Conservation (phyloP, 306 rosid species). For the Gleditsia sinensis region DNA sequence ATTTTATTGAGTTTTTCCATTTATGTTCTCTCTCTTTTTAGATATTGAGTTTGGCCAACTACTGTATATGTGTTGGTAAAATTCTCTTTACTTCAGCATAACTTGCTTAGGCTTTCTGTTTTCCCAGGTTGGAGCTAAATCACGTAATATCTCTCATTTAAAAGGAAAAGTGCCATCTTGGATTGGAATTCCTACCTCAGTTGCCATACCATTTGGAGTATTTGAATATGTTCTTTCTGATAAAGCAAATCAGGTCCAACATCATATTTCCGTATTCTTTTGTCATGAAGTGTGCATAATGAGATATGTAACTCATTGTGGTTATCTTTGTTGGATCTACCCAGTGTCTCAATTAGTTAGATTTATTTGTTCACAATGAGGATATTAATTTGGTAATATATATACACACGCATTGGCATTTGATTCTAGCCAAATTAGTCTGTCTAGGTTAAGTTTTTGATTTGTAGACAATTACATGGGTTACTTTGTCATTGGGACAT, state of each 20-base stretch:
- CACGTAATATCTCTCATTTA: slow-evolving; percentile 84
- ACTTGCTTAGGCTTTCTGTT: slow-evolving; percentile 30
- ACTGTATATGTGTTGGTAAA: not conserved
- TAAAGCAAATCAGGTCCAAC: slow-evolving; percentile 71
- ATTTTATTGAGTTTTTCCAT: slow-evolving; percentile 30
- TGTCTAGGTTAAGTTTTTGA: slow-evolving; percentile 2
- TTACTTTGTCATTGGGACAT: slow-evolving; percentile 8
- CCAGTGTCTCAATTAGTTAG: slow-evolving; percentile 5
- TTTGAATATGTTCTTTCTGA: slow-evolving; percentile 88
- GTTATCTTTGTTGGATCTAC: slow-evolving; percentile 18
- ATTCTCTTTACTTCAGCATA: slow-evolving; percentile 19
- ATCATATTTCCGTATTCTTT: slow-evolving; percentile 9
- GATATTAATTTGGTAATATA: slow-evolving; percentile 14
- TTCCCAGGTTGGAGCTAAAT: slow-evolving; percentile 95
- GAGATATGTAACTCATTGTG: slow-evolving; percentile 28
- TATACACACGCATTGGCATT: not conserved
- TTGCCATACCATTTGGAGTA: slow-evolving; percentile 95
- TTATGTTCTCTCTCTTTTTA: not conserved
- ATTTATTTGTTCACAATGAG: not conserved
- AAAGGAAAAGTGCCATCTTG: slow-evolving; percentile 92
- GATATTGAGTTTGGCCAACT: slow-evolving; percentile 12
- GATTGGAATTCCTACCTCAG: slow-evolving; percentile 96
- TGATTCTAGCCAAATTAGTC: slow-evolving; percentile 30
- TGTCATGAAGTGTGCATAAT: slow-evolving; percentile 11
- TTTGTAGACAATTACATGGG: slow-evolving; percentile 3